Evolutionary conservation across 2,329 filamentous ascomycete species (phyloP), one percentile per base, ranked within the genome.

Genomic region (Dothistroma septosporum): DNA sequence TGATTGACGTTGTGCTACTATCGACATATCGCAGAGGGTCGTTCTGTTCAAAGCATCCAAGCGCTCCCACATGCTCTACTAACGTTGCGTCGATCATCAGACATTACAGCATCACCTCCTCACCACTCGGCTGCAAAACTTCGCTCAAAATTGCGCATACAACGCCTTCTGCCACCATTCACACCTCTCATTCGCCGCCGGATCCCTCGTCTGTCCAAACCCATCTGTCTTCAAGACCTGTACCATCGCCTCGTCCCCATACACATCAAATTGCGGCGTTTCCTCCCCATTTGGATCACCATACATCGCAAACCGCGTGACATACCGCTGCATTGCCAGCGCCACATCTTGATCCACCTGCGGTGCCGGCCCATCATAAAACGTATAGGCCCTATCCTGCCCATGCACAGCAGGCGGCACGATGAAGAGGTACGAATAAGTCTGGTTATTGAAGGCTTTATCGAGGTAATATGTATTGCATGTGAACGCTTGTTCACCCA

Each of bases 381-480:
- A 84, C 0, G 80, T 82, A 64, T 82, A 84, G 0, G 76, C 62
- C 7, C 82, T 65, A 64, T 85, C 83, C 55, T 77, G 69, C 24
- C 78, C 81, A 66, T 86, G 83, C 37, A 83, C 73, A 11, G 76
- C 81, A 0, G 82, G 82, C 1, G 78, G 78, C 1, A 82, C 75
- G 24, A 76, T 73, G 66, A 85, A 85, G 32, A 79, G 70, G 72
- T 85, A 85, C 2, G 75, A 75, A 68, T 80, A 81, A 0, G 79
- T 80, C n/a, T 76, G 55, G 68, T 81, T 80, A 14, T 68, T 66
- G 69, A 73, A 79, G 5, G 79, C 82, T 1, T 71, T 72, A 54
- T 77, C 75, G 7, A 85, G 73, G 65, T 77, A 82, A 65, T 78
- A 75, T n/a, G 81, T 77, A 64, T 82, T 82, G 76, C 83, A 85